Percentiles rank a stretch among this genome's conserved stretches.
Conservation (phyloP, 164 flowering plant genomes). For the Cinnamomum micranthum region DNA sequence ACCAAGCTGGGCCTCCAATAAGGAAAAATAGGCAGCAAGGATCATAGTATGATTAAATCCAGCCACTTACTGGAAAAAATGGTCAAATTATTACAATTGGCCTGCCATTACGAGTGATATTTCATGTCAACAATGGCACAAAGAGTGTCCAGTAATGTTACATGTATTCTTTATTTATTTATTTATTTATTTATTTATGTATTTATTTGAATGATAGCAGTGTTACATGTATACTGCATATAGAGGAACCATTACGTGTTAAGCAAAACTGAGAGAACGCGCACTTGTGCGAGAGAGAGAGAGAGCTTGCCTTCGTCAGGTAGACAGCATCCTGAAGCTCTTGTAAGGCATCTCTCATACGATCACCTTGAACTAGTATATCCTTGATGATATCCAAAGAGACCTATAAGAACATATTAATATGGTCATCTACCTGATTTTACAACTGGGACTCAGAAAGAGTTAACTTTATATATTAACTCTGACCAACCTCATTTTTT, state of each 20-base stretch:
- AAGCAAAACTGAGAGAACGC: too few relatives aligned
- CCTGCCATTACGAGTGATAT: too few relatives aligned
- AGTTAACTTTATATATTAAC: not conserved
- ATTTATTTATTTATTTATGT: too few relatives aligned
- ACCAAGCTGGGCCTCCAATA: not conserved
- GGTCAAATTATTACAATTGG: not conserved
- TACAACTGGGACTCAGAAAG: not conserved
- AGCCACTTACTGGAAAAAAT: not conserved
- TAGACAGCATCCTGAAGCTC: conserved; percentile 91
- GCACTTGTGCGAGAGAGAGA: conserved; percentile 6
- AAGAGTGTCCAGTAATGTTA: not conserved
- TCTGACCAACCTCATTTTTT: conserved; percentile 65
- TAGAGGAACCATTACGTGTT: not conserved
- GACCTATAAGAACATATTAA: conserved; percentile 40
- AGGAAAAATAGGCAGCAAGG: too few relatives aligned
- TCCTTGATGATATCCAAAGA: conserved; percentile 81
- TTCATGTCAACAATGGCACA: not conserved
- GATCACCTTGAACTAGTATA: conserved; percentile 79
- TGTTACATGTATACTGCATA: not conserved
- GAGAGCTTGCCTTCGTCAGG: conserved; percentile 61
- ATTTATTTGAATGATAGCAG: not conserved
- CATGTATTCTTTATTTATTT: not conserved
- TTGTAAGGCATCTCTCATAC: conserved; percentile 64
- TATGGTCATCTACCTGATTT: not conserved
- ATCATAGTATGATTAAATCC: not conserved